phyloP scores from a whole-genome alignment of 495 filamentous ascomycete genomes.

The Aspergillus sclerotiicarbonarius region DNA sequence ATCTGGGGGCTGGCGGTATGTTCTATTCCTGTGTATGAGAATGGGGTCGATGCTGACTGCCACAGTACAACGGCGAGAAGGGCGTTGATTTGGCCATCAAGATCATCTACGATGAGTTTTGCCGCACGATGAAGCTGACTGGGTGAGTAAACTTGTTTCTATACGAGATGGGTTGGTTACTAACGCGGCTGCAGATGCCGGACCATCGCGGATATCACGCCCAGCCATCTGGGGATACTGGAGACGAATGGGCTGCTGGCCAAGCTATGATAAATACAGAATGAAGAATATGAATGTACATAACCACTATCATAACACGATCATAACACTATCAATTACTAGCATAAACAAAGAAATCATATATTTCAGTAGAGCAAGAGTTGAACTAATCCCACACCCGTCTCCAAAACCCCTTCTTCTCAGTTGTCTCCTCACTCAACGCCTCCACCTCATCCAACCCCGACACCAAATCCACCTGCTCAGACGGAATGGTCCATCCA shows the following conservation, averaged over 20 bases:
- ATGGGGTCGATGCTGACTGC: background rate
- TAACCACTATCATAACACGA: too few relatives aligned
- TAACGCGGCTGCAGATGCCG: background rate
- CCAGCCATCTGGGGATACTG: background rate
- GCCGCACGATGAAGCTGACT: slow-evolving; percentile 2
- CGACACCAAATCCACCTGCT: background rate
- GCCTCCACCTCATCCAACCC: background rate
- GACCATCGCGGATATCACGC: slow-evolving; percentile 4
- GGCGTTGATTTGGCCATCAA: slow-evolving; percentile 8
- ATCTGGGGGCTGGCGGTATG: slow-evolving; percentile 7
- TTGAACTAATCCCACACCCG: background rate
- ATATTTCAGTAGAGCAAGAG: background rate
- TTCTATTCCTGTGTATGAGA: background rate
- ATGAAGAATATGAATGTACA: too few relatives aligned
- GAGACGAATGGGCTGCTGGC: background rate
- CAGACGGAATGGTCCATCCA: background rate
- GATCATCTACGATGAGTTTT: slow-evolving; percentile 9
- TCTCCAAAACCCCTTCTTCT: background rate
- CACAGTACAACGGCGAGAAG: slow-evolving; percentile 5
- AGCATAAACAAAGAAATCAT: too few relatives aligned
- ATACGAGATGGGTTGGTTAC: too few relatives aligned
- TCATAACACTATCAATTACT: too few relatives aligned
- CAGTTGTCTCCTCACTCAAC: background rate
- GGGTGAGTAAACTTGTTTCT: too few relatives aligned
- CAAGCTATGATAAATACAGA: background rate